These are phyloP conservation scores for Ailanthus altissimus DNA, from an alignment of 345 rosid genomes.

Conservation along the genomic window DNA sequence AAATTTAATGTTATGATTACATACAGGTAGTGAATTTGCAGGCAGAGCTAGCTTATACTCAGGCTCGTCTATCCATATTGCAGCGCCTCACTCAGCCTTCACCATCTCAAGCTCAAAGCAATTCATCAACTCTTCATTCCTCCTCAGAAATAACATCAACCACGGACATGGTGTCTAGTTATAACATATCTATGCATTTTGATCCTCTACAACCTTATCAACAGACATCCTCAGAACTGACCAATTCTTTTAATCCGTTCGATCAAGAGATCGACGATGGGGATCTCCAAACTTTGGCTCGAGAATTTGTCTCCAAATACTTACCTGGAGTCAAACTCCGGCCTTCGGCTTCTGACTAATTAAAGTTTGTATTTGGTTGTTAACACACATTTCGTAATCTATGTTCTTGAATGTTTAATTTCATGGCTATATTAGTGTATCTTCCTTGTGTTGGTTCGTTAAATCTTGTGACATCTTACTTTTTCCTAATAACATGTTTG, in stretches of 20 bases:
- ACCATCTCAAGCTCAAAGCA: conserved; percentile 20
- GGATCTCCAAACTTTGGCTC: conserved; percentile 48
- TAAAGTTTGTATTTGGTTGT: neutral
- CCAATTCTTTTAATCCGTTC: conserved; percentile 11
- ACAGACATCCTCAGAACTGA: conserved; percentile 4
- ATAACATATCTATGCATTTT: conserved; percentile 29
- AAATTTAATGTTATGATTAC: neutral
- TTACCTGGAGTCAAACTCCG: conserved; percentile 41
- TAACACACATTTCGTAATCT: neutral
- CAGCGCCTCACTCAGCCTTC: conserved; percentile 37
- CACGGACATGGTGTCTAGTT: conserved; percentile 29
- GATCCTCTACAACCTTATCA: conserved; percentile 29
- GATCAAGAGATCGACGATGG: conserved; percentile 32
- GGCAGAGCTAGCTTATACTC: conserved; percentile 71
- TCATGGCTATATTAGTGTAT: neutral
- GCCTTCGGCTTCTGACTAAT: conserved; percentile 31
- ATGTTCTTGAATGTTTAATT: neutral
- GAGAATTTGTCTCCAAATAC: conserved; percentile 50
- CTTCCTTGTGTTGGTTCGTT: neutral
- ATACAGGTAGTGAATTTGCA: conserved; percentile 75
- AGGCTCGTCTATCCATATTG: conserved; percentile 59
- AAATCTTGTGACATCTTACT: conserved; percentile 1
- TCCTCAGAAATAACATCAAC: conserved; percentile 26
- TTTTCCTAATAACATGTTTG: neutral
- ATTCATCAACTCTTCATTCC: conserved; percentile 18